Conservation (phyloP, 2,329 filamentous ascomycete genomes). For the Neopestalotiopsis sp. region DNA sequence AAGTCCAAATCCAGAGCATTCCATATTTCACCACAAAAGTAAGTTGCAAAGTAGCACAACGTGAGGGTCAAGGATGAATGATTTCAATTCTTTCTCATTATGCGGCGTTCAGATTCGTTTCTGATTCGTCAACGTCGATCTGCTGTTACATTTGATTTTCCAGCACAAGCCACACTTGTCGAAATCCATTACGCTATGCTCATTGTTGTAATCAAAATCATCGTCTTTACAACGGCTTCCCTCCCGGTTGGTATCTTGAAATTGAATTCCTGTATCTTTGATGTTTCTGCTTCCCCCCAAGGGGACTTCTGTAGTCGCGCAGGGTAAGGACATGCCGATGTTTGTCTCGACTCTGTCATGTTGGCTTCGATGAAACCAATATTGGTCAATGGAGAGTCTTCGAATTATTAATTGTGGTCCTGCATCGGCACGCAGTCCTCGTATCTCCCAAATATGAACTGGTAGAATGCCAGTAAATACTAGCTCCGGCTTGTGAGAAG, state of each 20-base stretch:
- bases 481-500: background rate
- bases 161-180: background rate
- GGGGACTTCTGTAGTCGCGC: background rate
- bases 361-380: background rate
- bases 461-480: background rate
- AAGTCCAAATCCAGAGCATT: no score
- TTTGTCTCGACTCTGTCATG: background rate
- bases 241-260: background rate
- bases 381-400: background rate
- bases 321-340: background rate
- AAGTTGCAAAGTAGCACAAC: background rate
- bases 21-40: background rate
- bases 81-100: conserved; percentile 2
- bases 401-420: background rate
- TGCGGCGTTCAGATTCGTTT: background rate
- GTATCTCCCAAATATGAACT: background rate
- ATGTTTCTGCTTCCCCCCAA: background rate
- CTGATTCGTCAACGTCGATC: background rate
- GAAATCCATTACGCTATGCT: conserved; percentile 4
- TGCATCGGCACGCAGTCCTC: background rate
- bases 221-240: background rate
- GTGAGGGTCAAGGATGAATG: background rate
- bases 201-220: background rate
- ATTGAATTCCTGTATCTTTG: background rate
- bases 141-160: background rate